phyloP scores from a whole-genome alignment of 202 grass and related monocot genomes.

The Setaria viridis region DNA sequence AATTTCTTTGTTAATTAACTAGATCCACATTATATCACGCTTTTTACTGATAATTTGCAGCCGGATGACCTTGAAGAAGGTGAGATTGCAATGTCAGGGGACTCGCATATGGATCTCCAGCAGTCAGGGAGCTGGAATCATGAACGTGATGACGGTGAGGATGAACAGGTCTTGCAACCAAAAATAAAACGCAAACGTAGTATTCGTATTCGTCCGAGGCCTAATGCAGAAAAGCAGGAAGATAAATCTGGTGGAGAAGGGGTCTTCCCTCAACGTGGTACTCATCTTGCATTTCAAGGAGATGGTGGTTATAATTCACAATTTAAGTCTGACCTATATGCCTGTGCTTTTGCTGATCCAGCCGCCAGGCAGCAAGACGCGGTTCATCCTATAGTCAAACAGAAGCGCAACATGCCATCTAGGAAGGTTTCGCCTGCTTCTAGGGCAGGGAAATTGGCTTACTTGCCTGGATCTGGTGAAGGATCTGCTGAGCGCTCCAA shows the following conservation, averaged over 20 bases:
- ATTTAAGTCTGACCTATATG: slow-evolving; percentile 51
- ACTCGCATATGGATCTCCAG: slow-evolving; percentile 84
- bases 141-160: slow-evolving; percentile 85
- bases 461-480: slow-evolving; percentile 68
- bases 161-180: slow-evolving; percentile 85
- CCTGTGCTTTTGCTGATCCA: slow-evolving; percentile 52
- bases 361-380: slow-evolving; percentile 50
- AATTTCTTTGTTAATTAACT: slow-evolving; percentile 40
- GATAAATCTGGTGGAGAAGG: slow-evolving; percentile 64
- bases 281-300: slow-evolving; percentile 51
- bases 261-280: slow-evolving; percentile 49
- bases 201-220: slow-evolving; percentile 78
- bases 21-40: background rate
- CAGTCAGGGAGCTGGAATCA: slow-evolving; percentile 82
- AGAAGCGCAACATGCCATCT: slow-evolving; percentile 69
- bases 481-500: slow-evolving; percentile 62
- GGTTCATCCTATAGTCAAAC: slow-evolving; percentile 55
- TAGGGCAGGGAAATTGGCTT: slow-evolving; percentile 61
- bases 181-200: slow-evolving; percentile 93
- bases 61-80: slow-evolving; percentile 94
- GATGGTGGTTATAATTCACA: slow-evolving; percentile 60
- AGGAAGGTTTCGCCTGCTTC: slow-evolving; percentile 72
- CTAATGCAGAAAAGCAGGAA: slow-evolving; percentile 65
- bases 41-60: slow-evolving; percentile 60
- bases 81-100: slow-evolving; percentile 93